Evolutionary conservation across 768 basidiomycete species (phyloP).

Genomic region (Xerocomus brunneocitrinus): DNA sequence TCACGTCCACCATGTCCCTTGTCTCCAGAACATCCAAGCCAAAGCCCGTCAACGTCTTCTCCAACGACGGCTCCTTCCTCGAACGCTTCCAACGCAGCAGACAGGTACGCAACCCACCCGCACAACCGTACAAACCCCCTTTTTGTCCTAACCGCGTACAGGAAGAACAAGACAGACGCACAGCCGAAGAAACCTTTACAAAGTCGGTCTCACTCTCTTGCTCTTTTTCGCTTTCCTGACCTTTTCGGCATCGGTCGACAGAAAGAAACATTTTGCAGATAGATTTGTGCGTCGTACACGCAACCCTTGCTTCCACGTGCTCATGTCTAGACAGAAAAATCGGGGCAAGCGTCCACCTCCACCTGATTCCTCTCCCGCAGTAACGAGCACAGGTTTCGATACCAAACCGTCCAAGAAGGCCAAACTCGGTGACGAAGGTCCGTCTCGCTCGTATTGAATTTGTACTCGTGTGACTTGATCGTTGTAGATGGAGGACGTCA

Average conservation of each 20-base stretch:
- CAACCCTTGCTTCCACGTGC: background rate
- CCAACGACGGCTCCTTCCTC: slow-evolving; percentile 66
- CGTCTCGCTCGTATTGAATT: background rate
- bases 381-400: slow-evolving; percentile 29
- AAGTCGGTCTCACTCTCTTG: slow-evolving; percentile 35
- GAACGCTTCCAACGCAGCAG: slow-evolving; percentile 57
- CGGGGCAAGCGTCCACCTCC: slow-evolving; percentile 51
- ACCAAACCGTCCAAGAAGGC: slow-evolving; percentile 36
- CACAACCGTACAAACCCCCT: background rate
- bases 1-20: slow-evolving; percentile 8
- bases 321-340: slow-evolving; percentile 40
- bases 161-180: slow-evolving; percentile 59
- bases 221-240: background rate
- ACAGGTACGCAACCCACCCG: slow-evolving; percentile 36
- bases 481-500: background rate
- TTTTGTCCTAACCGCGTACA: slow-evolving; percentile 12
- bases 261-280: slow-evolving; percentile 57
- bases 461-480: background rate
- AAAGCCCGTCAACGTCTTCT: slow-evolving; percentile 58
- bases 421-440: slow-evolving; percentile 23
- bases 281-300: slow-evolving; percentile 48
- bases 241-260: slow-evolving; percentile 19
- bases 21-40: slow-evolving; percentile 24
- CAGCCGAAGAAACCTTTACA: slow-evolving; percentile 45
- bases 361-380: slow-evolving; percentile 36